These are phyloP conservation scores for Saturnispora diversa DNA, from an alignment of 805 yeast genomes.

Conservation along the genomic window DNA sequence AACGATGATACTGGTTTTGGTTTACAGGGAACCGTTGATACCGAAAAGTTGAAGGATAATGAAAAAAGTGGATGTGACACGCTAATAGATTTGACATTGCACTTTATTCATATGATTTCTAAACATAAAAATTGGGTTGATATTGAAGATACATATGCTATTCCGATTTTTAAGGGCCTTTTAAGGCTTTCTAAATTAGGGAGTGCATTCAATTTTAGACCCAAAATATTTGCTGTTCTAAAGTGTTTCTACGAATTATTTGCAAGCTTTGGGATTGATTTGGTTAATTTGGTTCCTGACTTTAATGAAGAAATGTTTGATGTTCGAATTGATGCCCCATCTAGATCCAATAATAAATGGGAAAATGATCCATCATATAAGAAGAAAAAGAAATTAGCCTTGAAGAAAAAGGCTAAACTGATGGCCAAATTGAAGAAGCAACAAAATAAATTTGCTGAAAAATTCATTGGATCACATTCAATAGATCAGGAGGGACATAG, in stretches of 20 bases:
- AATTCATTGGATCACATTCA: conserved; percentile 15
- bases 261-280: not conserved
- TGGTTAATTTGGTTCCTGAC: conserved; percentile 5
- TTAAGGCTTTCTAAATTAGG: conserved; percentile 1
- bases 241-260: conserved; percentile 5
- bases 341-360: conserved; percentile 10
- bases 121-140: conserved; percentile 9
- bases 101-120: conserved; percentile 56
- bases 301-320: conserved; percentile 15
- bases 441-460: conserved; percentile 65
- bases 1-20: not conserved
- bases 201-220: conserved; percentile 7
- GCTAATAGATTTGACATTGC: conserved; percentile 50
- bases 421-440: conserved; percentile 74
- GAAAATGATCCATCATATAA: conserved; percentile 37
- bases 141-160: conserved; percentile 5
- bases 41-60: not conserved
- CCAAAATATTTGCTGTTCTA: conserved; percentile 7
- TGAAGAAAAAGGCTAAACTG: conserved; percentile 58
- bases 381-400: conserved; percentile 60
- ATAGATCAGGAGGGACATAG: conserved; percentile 2
- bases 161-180: conserved; percentile 7
- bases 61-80: conserved; percentile 38
- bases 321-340: not conserved
- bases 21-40: not conserved